A percentile compares a stretch with the other conserved stretches of the same genome.
Evolutionary conservation across 2,329 filamentous ascomycete species (phyloP).

Genomic region (Helicocarpus griseus): DNA sequence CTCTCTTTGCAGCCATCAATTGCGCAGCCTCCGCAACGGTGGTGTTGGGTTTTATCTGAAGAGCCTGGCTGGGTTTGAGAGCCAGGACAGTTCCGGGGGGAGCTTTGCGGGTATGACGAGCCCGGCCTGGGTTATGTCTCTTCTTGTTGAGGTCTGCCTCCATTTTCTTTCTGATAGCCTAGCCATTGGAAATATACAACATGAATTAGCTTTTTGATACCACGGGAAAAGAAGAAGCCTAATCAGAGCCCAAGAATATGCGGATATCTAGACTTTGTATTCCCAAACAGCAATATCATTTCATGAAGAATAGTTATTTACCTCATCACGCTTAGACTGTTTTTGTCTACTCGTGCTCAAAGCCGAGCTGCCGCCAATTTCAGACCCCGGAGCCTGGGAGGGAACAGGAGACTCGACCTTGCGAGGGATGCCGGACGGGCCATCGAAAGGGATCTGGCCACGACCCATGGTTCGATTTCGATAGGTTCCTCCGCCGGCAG

Average conservation of each 20-base stretch:
- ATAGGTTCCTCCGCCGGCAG: slow-evolving; percentile 44
- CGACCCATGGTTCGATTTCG: slow-evolving; percentile 45
- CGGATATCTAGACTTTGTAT: no score
- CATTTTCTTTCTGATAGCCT: slow-evolving; percentile 96
- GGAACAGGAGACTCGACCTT: slow-evolving; percentile 41
- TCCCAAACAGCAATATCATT: background rate
- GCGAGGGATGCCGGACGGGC: slow-evolving; percentile 52
- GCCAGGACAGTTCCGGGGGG: slow-evolving; percentile 93
- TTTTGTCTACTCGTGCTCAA: slow-evolving; percentile 92
- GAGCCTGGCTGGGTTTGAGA: slow-evolving; percentile 85
- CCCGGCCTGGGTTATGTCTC: slow-evolving; percentile 64
- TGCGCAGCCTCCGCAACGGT: slow-evolving; percentile 94
- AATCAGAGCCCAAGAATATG: no score
- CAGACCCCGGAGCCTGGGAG: slow-evolving; percentile 36
- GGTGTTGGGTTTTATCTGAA: slow-evolving; percentile 93
- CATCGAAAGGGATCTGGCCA: slow-evolving; percentile 45
- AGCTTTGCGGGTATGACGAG: slow-evolving; percentile 81
- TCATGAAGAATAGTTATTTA: slow-evolving; percentile 32
- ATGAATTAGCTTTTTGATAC: slow-evolving; percentile 16
- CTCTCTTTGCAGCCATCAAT: slow-evolving; percentile 96
- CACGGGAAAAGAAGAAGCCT: slow-evolving; percentile 2
- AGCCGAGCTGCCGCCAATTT: slow-evolving; percentile 50
- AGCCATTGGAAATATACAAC: slow-evolving; percentile 10
- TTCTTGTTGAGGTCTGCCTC: slow-evolving; percentile 98
- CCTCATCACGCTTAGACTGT: slow-evolving; percentile 97